Evolutionary conservation across 441 rosid species (phyloP), one percentile per base, ranked within the genome.

Genomic region (Daphne laureola): DNA sequence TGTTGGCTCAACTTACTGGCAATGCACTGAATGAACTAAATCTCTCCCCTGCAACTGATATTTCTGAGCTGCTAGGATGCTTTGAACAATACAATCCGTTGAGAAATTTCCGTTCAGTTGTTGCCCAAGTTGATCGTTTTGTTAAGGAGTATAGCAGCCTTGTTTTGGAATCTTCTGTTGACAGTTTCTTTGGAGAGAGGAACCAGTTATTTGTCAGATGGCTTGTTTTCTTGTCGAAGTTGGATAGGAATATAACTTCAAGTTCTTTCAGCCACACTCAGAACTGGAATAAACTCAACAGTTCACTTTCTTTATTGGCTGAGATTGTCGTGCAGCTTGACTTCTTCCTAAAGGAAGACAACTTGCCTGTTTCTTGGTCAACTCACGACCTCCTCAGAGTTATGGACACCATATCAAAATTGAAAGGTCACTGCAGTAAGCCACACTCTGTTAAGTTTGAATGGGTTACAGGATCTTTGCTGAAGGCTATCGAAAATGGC

Each of bases 41-140:
- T 78, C 95, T 94, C 68, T 90, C 99, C 44, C 75, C 98, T 56
- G 86, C 92, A 13, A 83, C 99, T 57, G 99, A 94, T 71, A 90
- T 90, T 59, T 94, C 98, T 46, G 99, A 94, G 65, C 71, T 94
- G 56, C 90, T 94, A 53, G 99, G 99, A 67, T 80, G 95, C 78
- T 94, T 94, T 74, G 99, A 94, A 83, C 99, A 94, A 64, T 90
- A 84, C 67, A 81, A 87, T 65, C 87, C 90, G 15, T 80, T 74
- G 58, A 86, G 94, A 47, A 78, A 76, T 72, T 75, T 90, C 67
- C 77, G 90, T 48, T 59, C 51, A 27, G 79, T 77, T 62, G 79
- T 78, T 55, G 62, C 88, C 69, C 78, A 73, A 72, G 79, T 90
- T 71, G 82, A 77, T 78, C 74, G 63, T 46, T 78, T 77, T 73